phyloP scores from a whole-genome alignment of 495 filamentous ascomycete species.

The Daldinia concentrica region DNA sequence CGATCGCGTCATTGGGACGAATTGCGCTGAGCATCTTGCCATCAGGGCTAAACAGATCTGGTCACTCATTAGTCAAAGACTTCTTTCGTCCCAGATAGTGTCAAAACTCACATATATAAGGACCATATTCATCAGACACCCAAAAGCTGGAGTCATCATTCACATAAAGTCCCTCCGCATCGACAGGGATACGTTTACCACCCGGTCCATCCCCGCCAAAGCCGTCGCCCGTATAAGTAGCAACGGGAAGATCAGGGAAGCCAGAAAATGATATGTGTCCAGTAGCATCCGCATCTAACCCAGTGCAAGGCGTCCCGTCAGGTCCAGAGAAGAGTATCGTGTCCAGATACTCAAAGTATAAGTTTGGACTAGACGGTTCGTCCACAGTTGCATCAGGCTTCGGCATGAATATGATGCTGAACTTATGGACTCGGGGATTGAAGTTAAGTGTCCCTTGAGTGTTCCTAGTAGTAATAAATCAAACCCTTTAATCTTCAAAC shows the following conservation, averaged over 20 bases:
- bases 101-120: conserved; percentile 64
- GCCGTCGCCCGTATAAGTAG: conserved; percentile 77
- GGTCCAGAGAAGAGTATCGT: conserved; percentile 75
- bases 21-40: conserved; percentile 74
- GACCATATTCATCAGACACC: conserved; percentile 84
- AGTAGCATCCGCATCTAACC: conserved; percentile 71
- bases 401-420: conserved; percentile 67
- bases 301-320: conserved; percentile 73
- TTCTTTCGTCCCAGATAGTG: neutral
- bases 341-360: conserved; percentile 71
- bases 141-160: conserved; percentile 72
- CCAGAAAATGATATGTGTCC: conserved; percentile 63
- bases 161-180: conserved; percentile 77
- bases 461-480: conserved; percentile 42
- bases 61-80: neutral
- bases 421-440: conserved; percentile 77
- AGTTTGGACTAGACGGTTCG: conserved; percentile 69
- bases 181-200: conserved; percentile 69
- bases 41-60: conserved; percentile 62
- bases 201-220: conserved; percentile 69
- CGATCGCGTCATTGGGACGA: conserved; percentile 70
- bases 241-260: conserved; percentile 71
- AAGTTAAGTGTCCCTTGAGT: conserved; percentile 81
- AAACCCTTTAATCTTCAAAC: neutral
- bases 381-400: conserved; percentile 60